Base-by-base conservation (phyloP, 2,329 filamentous ascomycete species). In the Fusarium compactum region DNA sequence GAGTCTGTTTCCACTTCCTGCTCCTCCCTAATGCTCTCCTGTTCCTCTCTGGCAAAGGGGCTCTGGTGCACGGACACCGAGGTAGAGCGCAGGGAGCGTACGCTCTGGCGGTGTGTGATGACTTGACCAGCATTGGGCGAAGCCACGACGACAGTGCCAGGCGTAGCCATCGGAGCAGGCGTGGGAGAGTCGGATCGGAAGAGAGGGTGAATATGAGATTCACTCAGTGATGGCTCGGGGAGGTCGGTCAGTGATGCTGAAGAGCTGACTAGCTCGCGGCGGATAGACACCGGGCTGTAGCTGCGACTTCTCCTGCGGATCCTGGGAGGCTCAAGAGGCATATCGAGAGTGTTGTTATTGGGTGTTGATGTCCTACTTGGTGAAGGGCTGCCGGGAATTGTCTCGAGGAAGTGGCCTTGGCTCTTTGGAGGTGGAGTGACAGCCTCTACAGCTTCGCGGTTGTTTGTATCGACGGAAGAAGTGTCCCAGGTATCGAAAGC, bases 401-500 rank as follows among this genome's bases (percentile, higher is more conserved):
- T 90, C 76, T 94, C 91, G 8, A 95, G 83, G 55, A 86, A 86
- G 30, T 85, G 85, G 34, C 81, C 77, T 62, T 82, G 81, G n/a
- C 82, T 73, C 57, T 81, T 79, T 15, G 83, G 75, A 46, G 82
- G 81, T 41, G 82, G 82, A 16, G 82, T 82, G 25, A 84, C 82
- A 14, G 83, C 80, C 55, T 86, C 86, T 54, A 88, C 75, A 2
- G 85, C 84, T 71, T 90, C 87, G 29, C 88, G 85, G 70, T 85
- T 87, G 69, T 90, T 87, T 5, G 86, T 80, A 71, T 91, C 90
- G 4, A 93, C 89, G 1, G 85, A 83, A 1, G 90, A 92, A 0
- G 90, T 92, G 74, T 94, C 91, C 92, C 92, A 94, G 4, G 86
- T 89, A 73, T 93, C 91, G 73, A 94, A 93, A 3, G 88, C 87